A percentile compares a stretch with the other conserved stretches of the same genome.
These are phyloP conservation scores for Symbiodinium pilosum DNA, from an alignment of 73 alveolate species.

Conservation along the genomic window DNA sequence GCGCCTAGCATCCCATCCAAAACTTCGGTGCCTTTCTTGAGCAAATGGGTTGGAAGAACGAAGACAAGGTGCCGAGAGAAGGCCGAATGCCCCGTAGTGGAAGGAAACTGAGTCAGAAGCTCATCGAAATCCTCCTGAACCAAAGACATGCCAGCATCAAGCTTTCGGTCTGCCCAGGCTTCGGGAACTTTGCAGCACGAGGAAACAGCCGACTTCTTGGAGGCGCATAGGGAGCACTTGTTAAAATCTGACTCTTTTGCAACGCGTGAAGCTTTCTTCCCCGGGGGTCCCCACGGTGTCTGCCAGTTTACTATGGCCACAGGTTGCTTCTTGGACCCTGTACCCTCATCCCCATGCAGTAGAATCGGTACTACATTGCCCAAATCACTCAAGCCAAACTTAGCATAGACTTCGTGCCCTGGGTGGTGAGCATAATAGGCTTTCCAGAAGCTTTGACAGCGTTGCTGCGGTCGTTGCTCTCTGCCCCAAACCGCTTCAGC, in stretches of 20 bases:
- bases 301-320: background rate
- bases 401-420: background rate
- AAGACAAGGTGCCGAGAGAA: background rate
- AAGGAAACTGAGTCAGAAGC: background rate
- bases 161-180: background rate
- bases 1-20: background rate
- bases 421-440: background rate
- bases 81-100: background rate
- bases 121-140: background rate
- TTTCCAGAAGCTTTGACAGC: background rate
- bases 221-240: background rate
- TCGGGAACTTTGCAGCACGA: background rate
- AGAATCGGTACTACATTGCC: background rate
- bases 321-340: background rate
- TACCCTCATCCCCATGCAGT: background rate
- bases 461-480: background rate
- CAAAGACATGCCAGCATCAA: background rate
- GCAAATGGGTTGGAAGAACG: background rate
- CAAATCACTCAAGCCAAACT: background rate
- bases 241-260: background rate
- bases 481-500: background rate
- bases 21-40: background rate
- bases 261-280: background rate
- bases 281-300: background rate
- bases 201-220: background rate